Evolutionary conservation across 31 red algal species (phyloP), one percentile per base, ranked within the genome.

Genomic region (Odonthalia washingtoniensis): DNA sequence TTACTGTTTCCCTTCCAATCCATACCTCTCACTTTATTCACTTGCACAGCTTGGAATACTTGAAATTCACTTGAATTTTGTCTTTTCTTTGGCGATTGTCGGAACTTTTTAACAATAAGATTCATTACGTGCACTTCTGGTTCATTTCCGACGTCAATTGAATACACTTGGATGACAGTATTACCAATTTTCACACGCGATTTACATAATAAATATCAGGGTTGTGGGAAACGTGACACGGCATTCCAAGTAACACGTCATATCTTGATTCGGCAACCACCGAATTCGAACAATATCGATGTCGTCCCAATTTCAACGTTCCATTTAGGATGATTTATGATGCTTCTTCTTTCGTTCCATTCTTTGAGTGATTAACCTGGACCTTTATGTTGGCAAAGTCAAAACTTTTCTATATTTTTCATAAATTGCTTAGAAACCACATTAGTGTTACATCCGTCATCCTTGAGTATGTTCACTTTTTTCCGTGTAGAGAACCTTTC

Each of bases 401-500:
- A 36, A 70, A 70, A 70, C 66, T 28, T 36, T 12, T 26, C 12
- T 6, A 18, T 70, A 28, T 36, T 12, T 6, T 70, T 28, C 66
- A 70, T 9, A 41, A 76, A 76, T n/a, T 4, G 4, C 17, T 33
- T 36, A 41, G 9, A 76, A 5, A 76, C 6, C 9, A 76, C 72
- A n/a, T 76, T 76, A 3, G 27, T 76, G 39, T 76, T 76, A 76
- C 72, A 76, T 6, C 72, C 72, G 42, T 76, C 72, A n/a, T 76
- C 72, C 72, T 76, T 76, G 21, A 76, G 39, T 12, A 76, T 40
- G 17, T 38, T 28, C 27, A 76, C 40, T 21, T 4, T 76, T 12
- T 41, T 24, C 72, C 27, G 42, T 76, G 5, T 41, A 21, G 30
- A 12, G 5, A 14, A 43, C 72, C 72, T 5, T 42, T 4, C 35